Percentiles rank a stretch among this genome's conserved stretches.
phyloP scores from a whole-genome alignment of 2,329 filamentous ascomycete species.

The Verticillium klebahnii region DNA sequence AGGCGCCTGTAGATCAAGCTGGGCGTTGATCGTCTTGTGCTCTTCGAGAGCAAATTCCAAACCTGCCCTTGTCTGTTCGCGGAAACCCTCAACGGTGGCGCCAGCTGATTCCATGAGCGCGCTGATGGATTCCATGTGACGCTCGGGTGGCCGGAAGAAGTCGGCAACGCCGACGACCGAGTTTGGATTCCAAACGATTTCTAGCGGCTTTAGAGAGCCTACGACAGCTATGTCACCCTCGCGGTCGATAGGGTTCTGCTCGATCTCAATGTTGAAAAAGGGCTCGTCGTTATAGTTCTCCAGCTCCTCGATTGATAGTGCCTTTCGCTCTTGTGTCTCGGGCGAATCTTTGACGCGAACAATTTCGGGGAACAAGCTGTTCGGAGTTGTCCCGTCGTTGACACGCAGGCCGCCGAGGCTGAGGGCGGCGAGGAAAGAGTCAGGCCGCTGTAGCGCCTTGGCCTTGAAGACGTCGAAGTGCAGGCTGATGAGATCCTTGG shows the following conservation, averaged over 20 bases:
- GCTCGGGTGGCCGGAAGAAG: constrained; percentile 94
- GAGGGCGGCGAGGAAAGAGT: constrained; percentile 83
- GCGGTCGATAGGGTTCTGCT: constrained; percentile 91
- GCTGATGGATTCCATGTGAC: constrained; percentile 97
- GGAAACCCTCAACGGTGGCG: constrained; percentile 88
- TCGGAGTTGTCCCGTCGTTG: constrained; percentile 91
- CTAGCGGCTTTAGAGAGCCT: constrained; percentile 89
- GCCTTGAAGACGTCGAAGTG: constrained; percentile 95
- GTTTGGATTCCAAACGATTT: constrained; percentile 95
- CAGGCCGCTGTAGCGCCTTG: constrained; percentile 82
- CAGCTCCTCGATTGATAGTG: constrained; percentile 50
- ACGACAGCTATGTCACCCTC: constrained; percentile 87
- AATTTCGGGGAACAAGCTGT: constrained; percentile 90
- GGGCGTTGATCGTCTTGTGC: constrained; percentile 96
- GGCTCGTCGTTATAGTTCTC: constrained; percentile 57
- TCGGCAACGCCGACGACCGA: constrained; percentile 87
- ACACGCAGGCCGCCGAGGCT: constrained; percentile 90
- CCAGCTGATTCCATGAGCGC: constrained; percentile 94
- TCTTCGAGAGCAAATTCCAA: constrained; percentile 95
- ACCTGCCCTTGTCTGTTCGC: constrained; percentile 92
- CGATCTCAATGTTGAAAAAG: constrained; percentile 89
- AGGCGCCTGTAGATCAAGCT: constrained; percentile 90
- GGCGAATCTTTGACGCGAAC: constrained; percentile 90
- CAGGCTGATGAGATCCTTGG: constrained; percentile 78
- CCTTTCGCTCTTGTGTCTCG: constrained; percentile 37